A percentile compares a stretch with the other conserved stretches of the same genome.
These are phyloP conservation scores for Pseudogymnoascus sp. DNA, from an alignment of 2,329 filamentous ascomycete species.

Conservation along the genomic window DNA sequence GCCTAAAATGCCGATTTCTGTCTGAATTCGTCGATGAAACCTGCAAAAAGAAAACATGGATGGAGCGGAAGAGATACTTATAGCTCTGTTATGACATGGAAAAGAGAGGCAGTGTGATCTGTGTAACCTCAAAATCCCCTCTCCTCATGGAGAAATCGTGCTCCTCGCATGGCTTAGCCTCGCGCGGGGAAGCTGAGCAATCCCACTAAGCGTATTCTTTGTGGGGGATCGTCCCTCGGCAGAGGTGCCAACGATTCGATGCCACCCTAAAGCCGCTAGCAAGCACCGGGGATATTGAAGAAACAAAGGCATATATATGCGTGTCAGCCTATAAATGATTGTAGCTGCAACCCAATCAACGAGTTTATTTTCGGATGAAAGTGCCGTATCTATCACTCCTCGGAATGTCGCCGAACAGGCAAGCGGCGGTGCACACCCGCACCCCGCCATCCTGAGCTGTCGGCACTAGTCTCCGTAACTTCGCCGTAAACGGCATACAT, in stretches of 20 bases:
- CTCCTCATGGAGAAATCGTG: background rate
- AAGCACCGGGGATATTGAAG: background rate
- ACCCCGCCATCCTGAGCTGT: background rate
- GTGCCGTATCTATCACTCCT: background rate
- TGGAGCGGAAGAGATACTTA: background rate
- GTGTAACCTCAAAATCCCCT: background rate
- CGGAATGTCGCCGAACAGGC: background rate
- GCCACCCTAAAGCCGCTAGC: background rate
- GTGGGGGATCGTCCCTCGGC: background rate
- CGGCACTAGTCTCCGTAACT: background rate
- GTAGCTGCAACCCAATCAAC: background rate
- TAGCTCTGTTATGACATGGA: background rate
- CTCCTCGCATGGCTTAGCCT: background rate
- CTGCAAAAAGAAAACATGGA: background rate
- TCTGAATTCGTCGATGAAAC: background rate
- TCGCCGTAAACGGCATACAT: background rate
- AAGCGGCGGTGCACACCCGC: background rate
- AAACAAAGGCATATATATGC: background rate
- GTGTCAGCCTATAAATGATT: background rate
- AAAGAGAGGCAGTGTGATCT: background rate
- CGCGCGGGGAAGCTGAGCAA: background rate
- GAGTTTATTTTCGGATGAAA: background rate
- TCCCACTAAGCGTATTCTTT: background rate
- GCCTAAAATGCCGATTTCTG: no score
- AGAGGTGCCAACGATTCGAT: background rate